Base-by-base conservation (phyloP, 2,329 filamentous ascomycete genomes). In the Hypomyces perniciosus region DNA sequence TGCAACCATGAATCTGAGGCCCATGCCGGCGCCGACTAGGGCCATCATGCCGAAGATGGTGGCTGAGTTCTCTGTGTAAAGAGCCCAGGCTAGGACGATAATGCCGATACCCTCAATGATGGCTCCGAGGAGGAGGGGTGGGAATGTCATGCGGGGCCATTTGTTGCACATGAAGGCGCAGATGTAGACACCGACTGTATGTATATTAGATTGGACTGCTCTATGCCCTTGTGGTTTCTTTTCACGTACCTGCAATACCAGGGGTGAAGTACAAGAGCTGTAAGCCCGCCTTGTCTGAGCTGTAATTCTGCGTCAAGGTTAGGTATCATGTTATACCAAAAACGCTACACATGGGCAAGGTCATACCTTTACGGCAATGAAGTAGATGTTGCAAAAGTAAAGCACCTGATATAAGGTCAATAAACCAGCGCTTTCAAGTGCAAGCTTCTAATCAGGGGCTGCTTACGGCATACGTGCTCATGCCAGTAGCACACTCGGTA, bases 371-470 rank as follows among this genome's bases (percentile, higher is more conserved):
- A 86, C 83, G 12, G 85, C 67, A 2, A 79, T 78, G 62, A 86
- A 87, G 64, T 86, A 88, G 13, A 86, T 75, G 12, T 79, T 80
- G 57, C 84, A 79, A 57, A 86, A 88, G 63, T 87, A 88, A 56
- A 86, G 79, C 1, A 83, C 78, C 67, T 68, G 27, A 34, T n/a
- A 43, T 9, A 40, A 26, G 12, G 6, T 4, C 3, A 28, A 28
- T 12, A 3, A 5, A 8, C 12, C 10, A 9, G n/a, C 12, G 8
- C 4, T 4, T 20, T 28, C 9, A 42, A 26, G 2, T 26, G 26
- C 10, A 9, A 26, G 8, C 6, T 35, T 35, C 33, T 35, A 35
- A 28, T 42, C 8, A 20, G 20, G 35, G 6, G 27, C 35, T 5
- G 51, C 67, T 64, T 53, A 75, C 69, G 27, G 72, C 67, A 55